Evolutionary conservation across 495 filamentous ascomycete species (phyloP).

Genomic region (Neurospora sp.): DNA sequence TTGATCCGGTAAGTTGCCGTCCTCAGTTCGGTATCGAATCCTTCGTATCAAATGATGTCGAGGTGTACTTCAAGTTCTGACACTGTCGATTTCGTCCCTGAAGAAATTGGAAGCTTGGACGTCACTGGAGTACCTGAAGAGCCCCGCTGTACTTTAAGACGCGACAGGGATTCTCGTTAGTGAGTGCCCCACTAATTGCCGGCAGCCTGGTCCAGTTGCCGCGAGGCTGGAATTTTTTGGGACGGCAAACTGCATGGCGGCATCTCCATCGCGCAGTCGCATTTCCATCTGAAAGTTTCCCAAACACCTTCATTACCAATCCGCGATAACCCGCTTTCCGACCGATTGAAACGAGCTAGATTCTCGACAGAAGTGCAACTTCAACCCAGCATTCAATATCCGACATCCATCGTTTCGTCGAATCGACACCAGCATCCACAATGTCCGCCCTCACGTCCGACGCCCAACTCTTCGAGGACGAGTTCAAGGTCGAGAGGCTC

Average conservation of each 20-base stretch:
- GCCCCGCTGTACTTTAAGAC: background rate
- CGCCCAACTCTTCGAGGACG: slow-evolving; percentile 84
- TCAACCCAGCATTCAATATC: background rate
- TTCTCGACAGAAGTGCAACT: background rate
- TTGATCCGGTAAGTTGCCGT: background rate
- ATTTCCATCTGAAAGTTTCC: background rate
- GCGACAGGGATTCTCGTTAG: background rate
- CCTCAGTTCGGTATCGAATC: background rate
- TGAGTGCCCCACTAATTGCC: background rate
- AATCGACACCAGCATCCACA: slow-evolving; percentile 10
- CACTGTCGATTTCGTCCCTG: background rate
- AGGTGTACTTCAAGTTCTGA: background rate
- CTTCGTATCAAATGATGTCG: background rate
- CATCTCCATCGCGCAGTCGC: background rate
- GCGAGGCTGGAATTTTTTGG: background rate
- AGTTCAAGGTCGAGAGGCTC: slow-evolving; percentile 69
- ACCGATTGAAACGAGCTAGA: background rate
- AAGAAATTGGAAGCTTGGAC: background rate
- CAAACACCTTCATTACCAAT: background rate
- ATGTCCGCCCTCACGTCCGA: slow-evolving; percentile 52
- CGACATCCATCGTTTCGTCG: background rate
- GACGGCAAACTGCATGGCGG: background rate
- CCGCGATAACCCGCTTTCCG: background rate
- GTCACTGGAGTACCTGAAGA: background rate
- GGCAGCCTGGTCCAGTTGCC: background rate